These are phyloP conservation scores for Sporothrix mexicana DNA, from an alignment of 2,329 filamentous ascomycete species.

Conservation along the genomic window DNA sequence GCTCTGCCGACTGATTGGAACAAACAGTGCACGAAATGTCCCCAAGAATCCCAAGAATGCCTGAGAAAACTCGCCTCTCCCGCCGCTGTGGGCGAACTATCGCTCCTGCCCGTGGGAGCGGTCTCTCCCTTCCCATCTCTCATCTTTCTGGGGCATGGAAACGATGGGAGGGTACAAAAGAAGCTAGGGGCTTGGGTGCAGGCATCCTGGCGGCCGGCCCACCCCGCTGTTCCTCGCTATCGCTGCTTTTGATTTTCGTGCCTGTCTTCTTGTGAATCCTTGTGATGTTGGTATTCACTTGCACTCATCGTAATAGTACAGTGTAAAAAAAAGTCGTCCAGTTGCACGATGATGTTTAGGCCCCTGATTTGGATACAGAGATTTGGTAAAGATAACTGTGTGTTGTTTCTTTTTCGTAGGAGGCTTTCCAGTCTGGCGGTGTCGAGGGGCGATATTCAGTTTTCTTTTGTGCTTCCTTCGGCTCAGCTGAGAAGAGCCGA, in stretches of 20 bases:
- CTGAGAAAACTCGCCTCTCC: background rate
- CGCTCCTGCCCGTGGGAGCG: constrained; percentile 21
- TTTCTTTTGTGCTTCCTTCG: background rate
- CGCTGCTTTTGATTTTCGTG: background rate
- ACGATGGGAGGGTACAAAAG: background rate
- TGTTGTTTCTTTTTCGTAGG: background rate
- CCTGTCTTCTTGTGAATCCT: background rate
- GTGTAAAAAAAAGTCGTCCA: background rate
- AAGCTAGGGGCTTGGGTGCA: background rate
- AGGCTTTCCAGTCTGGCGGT: constrained; percentile 24
- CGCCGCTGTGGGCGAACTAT: constrained; percentile 25
- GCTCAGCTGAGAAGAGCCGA: constrained; percentile 6
- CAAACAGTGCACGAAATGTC: background rate
- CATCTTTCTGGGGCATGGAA: constrained; percentile 24
- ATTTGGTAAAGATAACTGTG: background rate
- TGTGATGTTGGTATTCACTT: background rate
- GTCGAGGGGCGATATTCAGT: constrained; percentile 25
- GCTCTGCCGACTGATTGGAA: background rate
- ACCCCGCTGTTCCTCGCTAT: background rate
- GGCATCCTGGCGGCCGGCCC: background rate
- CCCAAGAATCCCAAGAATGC: background rate
- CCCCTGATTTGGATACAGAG: background rate
- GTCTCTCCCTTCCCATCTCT: constrained; percentile 5
- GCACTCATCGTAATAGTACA: constrained; percentile 10
- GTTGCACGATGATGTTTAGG: background rate